Base-by-base conservation (phyloP, 2,329 filamentous ascomycete species). In the Colletotrichum gigasporum region DNA sequence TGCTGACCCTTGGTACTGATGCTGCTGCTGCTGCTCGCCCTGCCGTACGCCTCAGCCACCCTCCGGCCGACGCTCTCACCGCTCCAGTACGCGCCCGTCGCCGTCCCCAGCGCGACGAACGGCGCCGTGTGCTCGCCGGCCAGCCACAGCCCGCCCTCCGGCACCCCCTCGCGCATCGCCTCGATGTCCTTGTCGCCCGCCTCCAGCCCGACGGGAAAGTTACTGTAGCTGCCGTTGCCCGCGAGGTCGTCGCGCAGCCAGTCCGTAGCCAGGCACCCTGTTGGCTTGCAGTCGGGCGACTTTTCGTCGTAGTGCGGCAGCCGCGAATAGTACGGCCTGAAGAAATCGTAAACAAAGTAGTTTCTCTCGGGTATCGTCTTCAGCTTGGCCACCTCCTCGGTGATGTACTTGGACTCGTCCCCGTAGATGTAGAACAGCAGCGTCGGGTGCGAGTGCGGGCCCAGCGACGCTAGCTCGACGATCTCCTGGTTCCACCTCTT, bases 61-160 rank as follows among this genome's bases (percentile, higher is more conserved):
- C 89, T 86, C 74, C 82, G 85, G 1, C 85, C 94, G 32, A 94
- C 91, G 18, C 85, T 86, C 79, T 97, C 93, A 1, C 94, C 94
- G 74, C 91, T 93, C 93, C 93, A 97, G 75, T 93, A 97, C 10
- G 95, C 95, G 1, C 95, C 95, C 1, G 93, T 96, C 11, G 90
- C 91, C 4, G 94, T 97, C 0, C 94, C 95, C 66, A 97, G 76
- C 10, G 92, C 94, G 26, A 96, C 89, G 79, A 97, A 97, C 4
- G 94, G 94, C 57, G 93, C 90, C 20, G 93, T 97, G 78, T 97
- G 94, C 78, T 97, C 94, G 0, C 94, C 94, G 0, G 94, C 94
- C 68, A 97, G 83, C 94, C 94, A 97, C 8, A 97, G 73, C 0
- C 91, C 89, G 20, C 87, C 80, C 11, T 87, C 87, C 1, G 89